phyloP scores from a whole-genome alignment of 805 yeast genomes.

The Alloascoidea africana region DNA sequence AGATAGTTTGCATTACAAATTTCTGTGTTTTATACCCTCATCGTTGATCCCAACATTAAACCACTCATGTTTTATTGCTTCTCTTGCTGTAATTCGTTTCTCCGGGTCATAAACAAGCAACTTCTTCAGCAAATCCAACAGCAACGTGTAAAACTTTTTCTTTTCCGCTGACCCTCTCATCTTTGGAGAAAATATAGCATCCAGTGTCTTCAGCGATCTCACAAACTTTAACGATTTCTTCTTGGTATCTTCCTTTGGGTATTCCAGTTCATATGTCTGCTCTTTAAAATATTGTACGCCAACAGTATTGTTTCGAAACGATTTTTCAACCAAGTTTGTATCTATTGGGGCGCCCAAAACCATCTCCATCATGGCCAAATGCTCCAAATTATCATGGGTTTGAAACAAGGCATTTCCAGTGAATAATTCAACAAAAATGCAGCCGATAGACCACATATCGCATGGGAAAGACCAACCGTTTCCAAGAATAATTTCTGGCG shows the following conservation, averaged over 20 bases:
- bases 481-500: conserved; percentile 91
- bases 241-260: conserved; percentile 23
- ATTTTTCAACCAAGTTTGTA: conserved; percentile 10
- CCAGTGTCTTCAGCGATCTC: conserved; percentile 20
- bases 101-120: conserved; percentile 61
- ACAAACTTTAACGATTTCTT: conserved; percentile 18
- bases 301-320: conserved; percentile 10
- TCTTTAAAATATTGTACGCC: conserved; percentile 17
- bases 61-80: conserved; percentile 76
- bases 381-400: conserved; percentile 90
- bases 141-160: conserved; percentile 72
- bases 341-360: conserved; percentile 37
- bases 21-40: conserved; percentile 25
- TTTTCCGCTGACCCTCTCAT: conserved; percentile 15
- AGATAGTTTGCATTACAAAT: background rate
- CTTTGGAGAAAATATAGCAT: conserved; percentile 10
- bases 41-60: conserved; percentile 47
- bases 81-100: conserved; percentile 57
- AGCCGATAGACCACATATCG: conserved; percentile 94
- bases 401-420: conserved; percentile 92
- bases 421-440: conserved; percentile 78
- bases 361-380: conserved; percentile 87
- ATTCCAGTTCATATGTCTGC: conserved; percentile 12
- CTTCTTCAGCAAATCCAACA: conserved; percentile 50
- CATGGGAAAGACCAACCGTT: conserved; percentile 96